Percentiles rank a stretch among this genome's conserved stretches.
Evolutionary conservation across 768 basidiomycete genomes (phyloP).

Genomic region (Collybiopsis luxurians): DNA sequence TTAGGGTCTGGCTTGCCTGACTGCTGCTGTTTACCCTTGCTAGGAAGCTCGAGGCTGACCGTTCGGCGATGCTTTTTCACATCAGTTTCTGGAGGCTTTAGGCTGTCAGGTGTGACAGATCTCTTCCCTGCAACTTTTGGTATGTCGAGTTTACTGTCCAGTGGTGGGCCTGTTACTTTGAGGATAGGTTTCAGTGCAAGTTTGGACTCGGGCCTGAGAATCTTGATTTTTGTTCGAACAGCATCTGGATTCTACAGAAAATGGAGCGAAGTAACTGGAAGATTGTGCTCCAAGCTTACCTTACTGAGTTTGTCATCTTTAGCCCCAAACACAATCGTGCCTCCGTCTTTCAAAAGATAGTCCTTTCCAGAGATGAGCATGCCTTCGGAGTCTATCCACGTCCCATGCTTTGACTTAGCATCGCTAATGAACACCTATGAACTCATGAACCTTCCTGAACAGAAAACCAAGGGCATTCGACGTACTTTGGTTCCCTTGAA

Average conservation of each 20-base stretch:
- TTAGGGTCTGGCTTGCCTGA: no score
- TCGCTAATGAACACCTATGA: constrained; percentile 12
- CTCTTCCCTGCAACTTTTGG: background rate
- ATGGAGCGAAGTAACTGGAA: background rate
- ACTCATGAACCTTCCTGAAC: background rate
- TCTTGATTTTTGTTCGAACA: constrained; percentile 10
- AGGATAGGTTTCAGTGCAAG: background rate
- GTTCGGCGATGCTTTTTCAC: constrained; percentile 1
- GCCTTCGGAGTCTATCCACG: constrained; percentile 15
- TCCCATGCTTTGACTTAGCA: constrained; percentile 8
- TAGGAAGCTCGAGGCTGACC: background rate
- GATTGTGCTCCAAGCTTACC: background rate
- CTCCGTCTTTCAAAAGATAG: constrained; percentile 13
- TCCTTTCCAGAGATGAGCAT: constrained; percentile 4
- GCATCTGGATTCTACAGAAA: constrained; percentile 10
- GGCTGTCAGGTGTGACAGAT: background rate
- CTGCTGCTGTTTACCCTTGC: background rate
- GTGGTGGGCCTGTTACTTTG: background rate
- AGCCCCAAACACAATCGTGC: constrained; percentile 13
- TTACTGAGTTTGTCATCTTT: constrained; percentile 3
- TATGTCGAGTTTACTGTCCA: background rate
- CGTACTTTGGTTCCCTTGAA: constrained; percentile 14
- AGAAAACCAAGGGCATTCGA: background rate
- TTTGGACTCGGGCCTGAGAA: background rate
- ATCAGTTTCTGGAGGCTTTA: background rate